phyloP scores from a whole-genome alignment of 345 rosid species.

The Rhizophora mangle region DNA sequence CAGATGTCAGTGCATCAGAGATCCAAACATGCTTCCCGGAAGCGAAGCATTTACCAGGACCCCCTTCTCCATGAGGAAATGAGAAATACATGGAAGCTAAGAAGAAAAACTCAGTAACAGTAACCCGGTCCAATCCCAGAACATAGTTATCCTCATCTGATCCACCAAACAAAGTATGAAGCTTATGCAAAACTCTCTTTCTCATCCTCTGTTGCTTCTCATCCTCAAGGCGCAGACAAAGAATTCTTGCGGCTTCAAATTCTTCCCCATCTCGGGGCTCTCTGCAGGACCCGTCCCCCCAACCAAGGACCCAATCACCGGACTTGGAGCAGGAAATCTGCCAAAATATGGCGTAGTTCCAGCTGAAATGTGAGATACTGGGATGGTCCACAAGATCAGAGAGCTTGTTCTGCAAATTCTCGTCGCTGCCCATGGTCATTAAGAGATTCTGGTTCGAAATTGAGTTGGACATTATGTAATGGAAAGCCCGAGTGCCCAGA shows the following conservation, averaged over 20 bases:
- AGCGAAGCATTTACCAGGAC: slow-evolving; percentile 82
- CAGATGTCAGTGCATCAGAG: slow-evolving; percentile 42
- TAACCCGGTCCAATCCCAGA: slow-evolving; percentile 76
- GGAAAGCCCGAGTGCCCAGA: slow-evolving; percentile 72
- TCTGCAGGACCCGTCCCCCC: slow-evolving; percentile 96
- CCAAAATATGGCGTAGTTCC: slow-evolving; percentile 98
- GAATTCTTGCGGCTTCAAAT: slow-evolving; percentile 40
- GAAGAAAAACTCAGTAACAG: slow-evolving; percentile 91
- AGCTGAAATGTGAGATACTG: slow-evolving; percentile 68
- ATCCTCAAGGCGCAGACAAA: slow-evolving; percentile 42
- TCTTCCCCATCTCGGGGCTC: slow-evolving; percentile 85
- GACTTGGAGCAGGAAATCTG: slow-evolving; percentile 83
- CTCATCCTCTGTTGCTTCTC: slow-evolving; percentile 76
- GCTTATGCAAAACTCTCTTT: slow-evolving; percentile 78
- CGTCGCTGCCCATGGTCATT: slow-evolving; percentile 58
- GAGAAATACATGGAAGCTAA: slow-evolving; percentile 96
- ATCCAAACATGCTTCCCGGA: slow-evolving; percentile 80
- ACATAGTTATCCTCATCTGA: slow-evolving; percentile 88
- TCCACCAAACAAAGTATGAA: slow-evolving; percentile 79
- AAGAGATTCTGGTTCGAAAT: slow-evolving; percentile 59
- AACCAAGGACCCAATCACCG: slow-evolving; percentile 83
- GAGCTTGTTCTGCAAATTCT: slow-evolving; percentile 76
- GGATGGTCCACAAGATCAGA: slow-evolving; percentile 88
- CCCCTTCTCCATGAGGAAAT: slow-evolving; percentile 84
- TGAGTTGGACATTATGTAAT: slow-evolving; percentile 67